These are phyloP conservation scores for Zymoseptoria passerinii DNA, from an alignment of 2,329 filamentous ascomycete species.

Conservation along the genomic window DNA sequence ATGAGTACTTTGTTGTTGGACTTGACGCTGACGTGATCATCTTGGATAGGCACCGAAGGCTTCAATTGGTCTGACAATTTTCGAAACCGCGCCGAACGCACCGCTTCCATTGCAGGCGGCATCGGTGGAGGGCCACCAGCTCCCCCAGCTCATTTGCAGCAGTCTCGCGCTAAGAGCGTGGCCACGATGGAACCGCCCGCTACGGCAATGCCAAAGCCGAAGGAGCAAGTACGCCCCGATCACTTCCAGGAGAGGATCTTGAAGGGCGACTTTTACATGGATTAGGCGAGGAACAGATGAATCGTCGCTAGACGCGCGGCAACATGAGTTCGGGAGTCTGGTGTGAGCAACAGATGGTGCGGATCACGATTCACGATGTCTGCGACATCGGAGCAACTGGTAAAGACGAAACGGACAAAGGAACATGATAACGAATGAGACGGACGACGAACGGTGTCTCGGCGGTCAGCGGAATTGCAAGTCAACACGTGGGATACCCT, in stretches of 20 bases:
- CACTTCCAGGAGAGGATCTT: constrained; percentile 94
- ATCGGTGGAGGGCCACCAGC: constrained; percentile 31
- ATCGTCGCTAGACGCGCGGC: too few relatives aligned
- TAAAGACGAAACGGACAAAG: background rate
- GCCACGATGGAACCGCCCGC: constrained; percentile 50
- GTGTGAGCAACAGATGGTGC: background rate
- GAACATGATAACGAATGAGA: background rate
- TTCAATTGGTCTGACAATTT: constrained; percentile 98
- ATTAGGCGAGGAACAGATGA: constrained; percentile 40
- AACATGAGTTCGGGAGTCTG: background rate
- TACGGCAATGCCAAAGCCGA: constrained; percentile 45
- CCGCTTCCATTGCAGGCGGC: constrained; percentile 48
- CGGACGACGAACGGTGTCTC: background rate
- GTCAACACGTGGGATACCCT: background rate
- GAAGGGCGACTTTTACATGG: constrained; percentile 98
- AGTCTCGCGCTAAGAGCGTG: constrained; percentile 60
- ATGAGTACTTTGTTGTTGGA: background rate
- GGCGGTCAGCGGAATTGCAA: background rate
- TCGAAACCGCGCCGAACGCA: constrained; percentile 79
- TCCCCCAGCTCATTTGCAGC: constrained; percentile 25
- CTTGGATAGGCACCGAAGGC: constrained; percentile 56
- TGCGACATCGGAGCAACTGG: background rate
- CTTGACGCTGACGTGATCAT: constrained; percentile 37
- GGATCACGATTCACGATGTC: background rate
- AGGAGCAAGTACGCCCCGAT: constrained; percentile 59